phyloP scores from a whole-genome alignment of 352 stramenopile species.

The Pythium guiyangense region DNA sequence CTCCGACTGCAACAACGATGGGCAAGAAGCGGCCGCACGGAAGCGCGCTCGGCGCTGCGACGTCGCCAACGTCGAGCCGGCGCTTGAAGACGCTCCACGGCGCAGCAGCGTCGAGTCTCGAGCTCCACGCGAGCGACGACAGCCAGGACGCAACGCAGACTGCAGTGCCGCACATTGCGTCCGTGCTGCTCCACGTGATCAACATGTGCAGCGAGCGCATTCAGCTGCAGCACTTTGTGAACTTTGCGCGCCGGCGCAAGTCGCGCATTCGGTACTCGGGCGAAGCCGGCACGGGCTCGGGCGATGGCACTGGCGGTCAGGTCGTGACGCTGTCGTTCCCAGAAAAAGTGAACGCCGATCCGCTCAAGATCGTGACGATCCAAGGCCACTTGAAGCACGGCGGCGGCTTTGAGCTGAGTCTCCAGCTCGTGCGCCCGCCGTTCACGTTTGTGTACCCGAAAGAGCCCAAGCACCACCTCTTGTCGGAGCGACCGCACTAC shows the following conservation, averaged over 20 bases:
- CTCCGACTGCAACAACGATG: conserved; percentile 12
- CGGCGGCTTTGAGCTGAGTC: conserved; percentile 72
- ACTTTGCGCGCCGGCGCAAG: conserved; percentile 79
- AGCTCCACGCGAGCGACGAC: conserved; percentile 6
- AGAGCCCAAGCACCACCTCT: conserved; percentile 44
- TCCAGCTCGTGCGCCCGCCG: conserved; percentile 53
- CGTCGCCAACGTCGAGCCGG: conserved; percentile 10
- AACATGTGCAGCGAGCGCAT: conserved; percentile 83
- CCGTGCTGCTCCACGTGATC: conserved; percentile 77
- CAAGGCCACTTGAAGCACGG: conserved; percentile 77
- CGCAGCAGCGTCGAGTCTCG: conserved; percentile 10
- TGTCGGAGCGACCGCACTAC: conserved; percentile 64
- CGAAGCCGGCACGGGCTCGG: conserved; percentile 51
- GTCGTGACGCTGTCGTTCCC: conserved; percentile 85
- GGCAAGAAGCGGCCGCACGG: conserved; percentile 35
- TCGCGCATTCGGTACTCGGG: conserved; percentile 82
- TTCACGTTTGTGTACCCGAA: conserved; percentile 73
- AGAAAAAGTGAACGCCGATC: conserved; percentile 80
- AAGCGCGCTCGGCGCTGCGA: background rate
- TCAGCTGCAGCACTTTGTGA: conserved; percentile 84
- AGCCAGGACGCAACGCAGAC: background rate
- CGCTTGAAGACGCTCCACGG: conserved; percentile 29
- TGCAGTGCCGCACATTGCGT: conserved; percentile 67
- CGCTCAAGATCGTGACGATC: conserved; percentile 71
- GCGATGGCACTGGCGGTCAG: conserved; percentile 66